Conservation (phyloP, 495 filamentous ascomycete genomes). For the Lentithecium fluviatile region DNA sequence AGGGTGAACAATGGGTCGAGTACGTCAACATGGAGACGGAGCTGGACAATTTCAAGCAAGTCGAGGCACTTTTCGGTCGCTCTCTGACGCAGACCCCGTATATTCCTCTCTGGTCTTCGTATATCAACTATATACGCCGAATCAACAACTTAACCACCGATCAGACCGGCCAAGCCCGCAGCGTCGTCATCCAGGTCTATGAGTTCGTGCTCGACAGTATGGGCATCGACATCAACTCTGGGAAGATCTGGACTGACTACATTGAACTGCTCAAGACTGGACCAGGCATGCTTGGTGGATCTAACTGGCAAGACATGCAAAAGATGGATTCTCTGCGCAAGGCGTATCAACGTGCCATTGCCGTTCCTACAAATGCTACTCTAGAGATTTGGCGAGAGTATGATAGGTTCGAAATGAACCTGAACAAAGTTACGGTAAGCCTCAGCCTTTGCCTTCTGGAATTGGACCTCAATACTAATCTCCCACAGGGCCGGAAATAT, state of each 20-base stretch:
- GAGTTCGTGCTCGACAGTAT: slow-evolving; percentile 87
- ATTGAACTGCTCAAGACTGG: slow-evolving; percentile 83
- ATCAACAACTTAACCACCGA: slow-evolving; percentile 82
- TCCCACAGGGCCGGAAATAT: slow-evolving; percentile 76
- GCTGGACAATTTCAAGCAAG: slow-evolving; percentile 68
- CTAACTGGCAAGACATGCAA: slow-evolving; percentile 90
- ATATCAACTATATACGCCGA: slow-evolving; percentile 91
- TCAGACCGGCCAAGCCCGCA: slow-evolving; percentile 67
- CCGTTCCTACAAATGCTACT: slow-evolving; percentile 74
- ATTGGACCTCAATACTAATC: slow-evolving; percentile 2
- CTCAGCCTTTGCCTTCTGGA: neutral
- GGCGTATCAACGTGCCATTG: slow-evolving; percentile 84
- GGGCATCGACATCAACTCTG: slow-evolving; percentile 89
- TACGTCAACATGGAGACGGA: slow-evolving; percentile 87
- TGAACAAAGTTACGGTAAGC: slow-evolving; percentile 83
- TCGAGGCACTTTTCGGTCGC: slow-evolving; percentile 78
- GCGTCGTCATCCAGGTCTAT: slow-evolving; percentile 76
- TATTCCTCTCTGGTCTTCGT: slow-evolving; percentile 86
- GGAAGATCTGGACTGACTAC: slow-evolving; percentile 88
- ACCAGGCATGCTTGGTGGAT: slow-evolving; percentile 80
- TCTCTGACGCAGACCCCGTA: slow-evolving; percentile 72
- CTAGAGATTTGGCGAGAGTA: slow-evolving; percentile 95
- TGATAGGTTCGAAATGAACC: slow-evolving; percentile 85
- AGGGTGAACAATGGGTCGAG: slow-evolving; percentile 87
- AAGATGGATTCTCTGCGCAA: slow-evolving; percentile 94